Base-by-base conservation (phyloP, 176 grass and related monocot species). In the Zoysia pacifica region DNA sequence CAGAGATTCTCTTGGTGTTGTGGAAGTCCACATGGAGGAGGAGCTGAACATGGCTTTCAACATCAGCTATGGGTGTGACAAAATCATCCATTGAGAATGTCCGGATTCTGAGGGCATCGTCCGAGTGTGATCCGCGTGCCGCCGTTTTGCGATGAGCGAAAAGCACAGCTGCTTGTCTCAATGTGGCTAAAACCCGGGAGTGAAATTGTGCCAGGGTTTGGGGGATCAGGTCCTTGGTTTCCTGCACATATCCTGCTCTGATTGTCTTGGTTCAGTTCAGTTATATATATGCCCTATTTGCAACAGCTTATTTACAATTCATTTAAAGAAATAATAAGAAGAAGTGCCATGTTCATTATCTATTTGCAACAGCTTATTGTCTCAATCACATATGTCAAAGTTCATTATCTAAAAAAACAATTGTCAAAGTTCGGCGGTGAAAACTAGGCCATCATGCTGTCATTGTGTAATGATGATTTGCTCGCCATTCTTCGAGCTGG, bases 1-100 rank as follows among this genome's bases (percentile, higher is more conserved):
- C 15, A 64, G 39, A 75, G 65, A 69, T 85, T 85, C 83, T 85
- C 83, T 65, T 72, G 75, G 48, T 38, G 59, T 85, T 48, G 67
- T 79, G 83, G 58, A 79, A 72, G 75, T 85, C 83, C 47, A 72
- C 74, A 47, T 65, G 83, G 47, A 64, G 20, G 56, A 78, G 53
- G 45, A 65, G 48, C n/a, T n/a, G 69, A 51, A 65, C 42, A 12
- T 10, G 46, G 2, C 48, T 53, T 36, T 67, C 47, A 18, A 67
- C 72, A 46, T 72, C 75, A 64, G 58, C 28, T 0, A 28, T 28
- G 67, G 37, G 55, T 59, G 18, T 72, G 55, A 71, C 56, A 72
- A 37, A 78, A 84, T 84, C 74, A 36, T 84, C 74, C 74, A 63
- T 55, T 19, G 1, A 36, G 40, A 44, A 45, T 11, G 1, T 10